Percentiles rank a stretch among this genome's conserved stretches.
These are phyloP conservation scores for Chaetomiaceae sp. DNA, from an alignment of 2,329 filamentous ascomycete genomes.

Conservation along the genomic window DNA sequence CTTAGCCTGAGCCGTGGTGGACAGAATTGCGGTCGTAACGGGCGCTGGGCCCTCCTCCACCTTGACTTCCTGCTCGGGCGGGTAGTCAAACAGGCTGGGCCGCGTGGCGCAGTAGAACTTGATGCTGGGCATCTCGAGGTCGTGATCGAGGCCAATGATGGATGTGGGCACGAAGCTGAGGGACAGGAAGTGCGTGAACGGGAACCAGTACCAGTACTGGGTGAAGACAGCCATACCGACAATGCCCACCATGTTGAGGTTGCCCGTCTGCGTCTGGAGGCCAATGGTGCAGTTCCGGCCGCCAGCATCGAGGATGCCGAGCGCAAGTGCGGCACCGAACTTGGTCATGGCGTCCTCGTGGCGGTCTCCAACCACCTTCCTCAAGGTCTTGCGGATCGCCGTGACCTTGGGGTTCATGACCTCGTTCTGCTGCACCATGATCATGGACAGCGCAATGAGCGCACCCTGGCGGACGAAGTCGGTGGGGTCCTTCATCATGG, in stretches of 20 bases:
- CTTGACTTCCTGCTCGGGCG: conserved; percentile 94
- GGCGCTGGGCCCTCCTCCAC: conserved; percentile 87
- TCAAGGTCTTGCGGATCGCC: conserved; percentile 83
- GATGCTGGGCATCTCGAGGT: conserved; percentile 88
- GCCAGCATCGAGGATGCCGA: conserved; percentile 96
- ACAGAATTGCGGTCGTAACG: conserved; percentile 91
- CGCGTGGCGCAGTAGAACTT: conserved; percentile 94
- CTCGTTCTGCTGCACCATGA: conserved; percentile 99
- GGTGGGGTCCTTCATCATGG: conserved; percentile 98
- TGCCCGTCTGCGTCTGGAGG: conserved; percentile 94
- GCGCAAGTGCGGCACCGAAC: conserved; percentile 87
- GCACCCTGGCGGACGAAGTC: conserved; percentile 98
- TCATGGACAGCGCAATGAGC: conserved; percentile 91
- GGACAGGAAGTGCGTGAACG: conserved; percentile 93
- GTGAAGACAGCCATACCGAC: conserved; percentile 98
- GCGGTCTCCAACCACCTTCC: conserved; percentile 89
- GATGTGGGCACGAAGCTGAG: conserved; percentile 95
- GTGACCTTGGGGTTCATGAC: conserved; percentile 96
- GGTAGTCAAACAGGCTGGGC: conserved; percentile 95
- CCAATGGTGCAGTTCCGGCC: conserved; percentile 98
- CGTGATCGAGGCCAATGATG: conserved; percentile 89
- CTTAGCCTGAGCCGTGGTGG: conserved; percentile 95
- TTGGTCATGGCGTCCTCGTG: conserved; percentile 99
- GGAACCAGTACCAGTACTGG: conserved; percentile 99
- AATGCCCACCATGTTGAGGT: conserved; percentile 97